These are phyloP conservation scores for Phallus indusiatus DNA, from an alignment of 768 basidiomycete species.

Conservation along the genomic window DNA sequence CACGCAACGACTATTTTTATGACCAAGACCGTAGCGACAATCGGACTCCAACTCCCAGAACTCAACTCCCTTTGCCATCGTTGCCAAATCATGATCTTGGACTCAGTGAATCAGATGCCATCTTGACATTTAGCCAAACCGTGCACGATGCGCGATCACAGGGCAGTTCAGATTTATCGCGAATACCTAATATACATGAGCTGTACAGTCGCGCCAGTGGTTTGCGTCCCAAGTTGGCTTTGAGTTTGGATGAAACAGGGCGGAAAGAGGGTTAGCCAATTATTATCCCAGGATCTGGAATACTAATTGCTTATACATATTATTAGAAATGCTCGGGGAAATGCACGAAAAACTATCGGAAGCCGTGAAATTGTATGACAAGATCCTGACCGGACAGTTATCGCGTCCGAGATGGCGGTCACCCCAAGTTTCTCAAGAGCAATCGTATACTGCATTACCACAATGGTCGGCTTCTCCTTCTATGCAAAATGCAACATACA, in stretches of 20 bases:
- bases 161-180: constrained; percentile 66
- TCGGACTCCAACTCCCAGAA: constrained; percentile 15
- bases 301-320: constrained; percentile 1
- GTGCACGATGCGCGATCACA: constrained; percentile 75
- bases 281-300: not conserved
- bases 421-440: not conserved
- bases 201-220: constrained; percentile 76
- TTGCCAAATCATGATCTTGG: constrained; percentile 74
- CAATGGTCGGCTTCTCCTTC: constrained; percentile 11
- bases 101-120: constrained; percentile 72
- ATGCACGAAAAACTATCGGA: constrained; percentile 94
- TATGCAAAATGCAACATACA: constrained; percentile 11
- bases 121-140: constrained; percentile 86
- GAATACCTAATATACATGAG: constrained; percentile 78
- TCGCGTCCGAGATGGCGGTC: constrained; percentile 53
- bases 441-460: constrained; percentile 21
- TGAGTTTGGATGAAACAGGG: constrained; percentile 76
- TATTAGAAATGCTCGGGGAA: constrained; percentile 71
- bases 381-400: constrained; percentile 76
- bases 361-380: constrained; percentile 87
- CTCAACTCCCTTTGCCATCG: constrained; percentile 28
- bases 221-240: constrained; percentile 70
- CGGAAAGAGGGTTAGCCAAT: constrained; percentile 68
- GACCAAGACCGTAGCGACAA: constrained; percentile 36
- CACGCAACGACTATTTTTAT: constrained; percentile 18